A percentile compares a stretch with the other conserved stretches of the same genome.
Conservation (phyloP, 495 filamentous ascomycete species). For the Xylaria cubensis region DNA sequence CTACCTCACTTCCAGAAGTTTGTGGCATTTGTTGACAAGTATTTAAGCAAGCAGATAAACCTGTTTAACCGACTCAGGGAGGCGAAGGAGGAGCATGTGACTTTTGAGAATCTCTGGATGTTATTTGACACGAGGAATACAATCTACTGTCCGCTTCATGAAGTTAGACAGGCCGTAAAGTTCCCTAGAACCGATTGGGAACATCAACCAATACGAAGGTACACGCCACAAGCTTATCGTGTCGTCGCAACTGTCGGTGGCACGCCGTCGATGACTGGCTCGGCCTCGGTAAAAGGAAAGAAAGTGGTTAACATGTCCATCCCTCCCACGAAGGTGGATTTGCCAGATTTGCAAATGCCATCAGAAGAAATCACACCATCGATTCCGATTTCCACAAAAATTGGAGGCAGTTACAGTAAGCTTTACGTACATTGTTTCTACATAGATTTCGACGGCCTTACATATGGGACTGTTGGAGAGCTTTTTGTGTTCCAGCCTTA, state of each 20-base stretch:
- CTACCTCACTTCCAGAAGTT: not conserved
- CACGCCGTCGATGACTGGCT: fast-evolving
- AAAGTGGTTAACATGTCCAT: not conserved
- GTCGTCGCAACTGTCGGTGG: not conserved
- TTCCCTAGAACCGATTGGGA: no score
- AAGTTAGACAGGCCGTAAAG: not conserved
- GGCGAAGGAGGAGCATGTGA: not conserved
- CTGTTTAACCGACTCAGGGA: not conserved
- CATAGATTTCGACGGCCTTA: not conserved
- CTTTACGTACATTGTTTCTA: not conserved
- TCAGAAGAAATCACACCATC: not conserved
- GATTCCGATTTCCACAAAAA: not conserved
- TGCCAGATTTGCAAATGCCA: not conserved
- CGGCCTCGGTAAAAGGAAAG: not conserved
- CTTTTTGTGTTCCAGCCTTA: not conserved
- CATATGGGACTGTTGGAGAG: not conserved
- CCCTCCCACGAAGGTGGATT: not conserved
- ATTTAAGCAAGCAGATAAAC: not conserved
- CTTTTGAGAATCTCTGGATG: not conserved
- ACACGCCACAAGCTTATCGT: slow-evolving; percentile 1
- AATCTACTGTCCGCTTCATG: not conserved
- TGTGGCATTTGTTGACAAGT: not conserved
- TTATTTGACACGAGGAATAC: not conserved
- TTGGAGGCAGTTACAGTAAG: not conserved
- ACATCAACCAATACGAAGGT: not conserved